phyloP scores from a whole-genome alignment of 1,284 basidiomycete species.

The Thecaphora thlaspeos region DNA sequence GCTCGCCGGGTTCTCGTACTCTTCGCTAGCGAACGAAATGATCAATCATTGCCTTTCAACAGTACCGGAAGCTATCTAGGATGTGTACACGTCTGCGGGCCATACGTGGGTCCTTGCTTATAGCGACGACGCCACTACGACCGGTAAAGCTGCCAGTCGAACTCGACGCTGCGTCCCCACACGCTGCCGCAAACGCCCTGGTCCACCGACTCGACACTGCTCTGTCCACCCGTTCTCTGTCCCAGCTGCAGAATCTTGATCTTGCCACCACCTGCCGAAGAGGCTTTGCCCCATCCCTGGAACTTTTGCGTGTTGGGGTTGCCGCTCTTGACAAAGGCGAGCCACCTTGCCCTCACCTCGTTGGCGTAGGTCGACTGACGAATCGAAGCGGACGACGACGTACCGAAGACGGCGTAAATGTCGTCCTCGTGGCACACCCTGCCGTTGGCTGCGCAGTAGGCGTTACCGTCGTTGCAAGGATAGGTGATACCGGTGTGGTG shows the following conservation, averaged over 20 bases:
- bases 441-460: slow-evolving; percentile 26
- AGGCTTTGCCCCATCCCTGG: slow-evolving; percentile 15
- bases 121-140: too few relatives aligned
- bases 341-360: slow-evolving; percentile 38
- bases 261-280: not conserved
- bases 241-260: slow-evolving; percentile 31
- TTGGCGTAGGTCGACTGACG: slow-evolving; percentile 1
- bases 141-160: slow-evolving; percentile 47
- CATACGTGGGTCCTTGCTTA: too few relatives aligned
- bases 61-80: too few relatives aligned
- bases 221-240: not conserved
- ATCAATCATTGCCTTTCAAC: too few relatives aligned
- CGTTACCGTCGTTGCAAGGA: slow-evolving; percentile 22
- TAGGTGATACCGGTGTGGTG: slow-evolving; percentile 30
- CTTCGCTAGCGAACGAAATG: too few relatives aligned
- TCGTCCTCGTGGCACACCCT: slow-evolving; percentile 51
- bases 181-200: slow-evolving; percentile 20
- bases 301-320: slow-evolving; percentile 22
- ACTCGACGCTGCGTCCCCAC: slow-evolving; percentile 29
- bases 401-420: slow-evolving; percentile 36
- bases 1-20: too few relatives aligned
- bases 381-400: slow-evolving; percentile 2
- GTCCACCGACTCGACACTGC: slow-evolving; percentile 15
- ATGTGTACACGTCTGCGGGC: too few relatives aligned
- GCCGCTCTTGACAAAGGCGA: slow-evolving; percentile 25